Evolutionary conservation across 768 basidiomycete species (phyloP), one percentile per base, ranked within the genome.

Genomic region (Lyophyllum shimeji): DNA sequence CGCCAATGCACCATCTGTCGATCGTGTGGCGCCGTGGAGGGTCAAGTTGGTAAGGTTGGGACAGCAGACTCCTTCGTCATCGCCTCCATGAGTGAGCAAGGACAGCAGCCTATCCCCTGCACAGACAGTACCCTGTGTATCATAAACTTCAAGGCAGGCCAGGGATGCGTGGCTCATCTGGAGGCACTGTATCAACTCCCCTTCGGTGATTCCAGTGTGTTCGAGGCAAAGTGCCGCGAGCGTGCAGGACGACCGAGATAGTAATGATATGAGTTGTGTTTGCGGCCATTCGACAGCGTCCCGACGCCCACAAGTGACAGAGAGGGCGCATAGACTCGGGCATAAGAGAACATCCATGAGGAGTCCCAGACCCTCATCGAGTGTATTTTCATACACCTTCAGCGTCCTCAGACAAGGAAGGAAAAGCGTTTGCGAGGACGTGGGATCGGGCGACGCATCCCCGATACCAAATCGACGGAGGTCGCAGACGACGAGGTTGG

Each of bases 161-260:
- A 66, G 29, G 13, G 63, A 47, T 20, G 54, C 7, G 2, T 60
- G 57, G 34, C 27, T 63, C 6, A 53, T 55, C 21, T 57, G 34
- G 29, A 67, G 63, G 42, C 56, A 60, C 24, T 61, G 61, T 15
- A 60, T 55, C 11, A 67, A 59, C 42, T 63, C 55, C 27, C 64
- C 55, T 34, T 65, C 61, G 1, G 52, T 55, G 7, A 69, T 64
- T 23, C 58, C 62, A 1, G 61, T 61, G 40, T 50, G 63, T 50
- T 67, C 65, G 21, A 68, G 57, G 34, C 59, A 46, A 15, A 68
- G 56, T 9, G 55, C 45, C 24, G 59, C 39, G 4, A 68, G 55
- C 12, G 24, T 39, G 29, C 57, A 61, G 7, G 46, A 40, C 6
- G 67, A 66, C 13, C 57, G 58, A 11, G 46, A 42, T 3, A 68